A percentile compares a stretch with the other conserved stretches of the same genome.
These are phyloP conservation scores for Irpex rosettiformis DNA, from an alignment of 1,284 basidiomycete species.

Conservation along the genomic window DNA sequence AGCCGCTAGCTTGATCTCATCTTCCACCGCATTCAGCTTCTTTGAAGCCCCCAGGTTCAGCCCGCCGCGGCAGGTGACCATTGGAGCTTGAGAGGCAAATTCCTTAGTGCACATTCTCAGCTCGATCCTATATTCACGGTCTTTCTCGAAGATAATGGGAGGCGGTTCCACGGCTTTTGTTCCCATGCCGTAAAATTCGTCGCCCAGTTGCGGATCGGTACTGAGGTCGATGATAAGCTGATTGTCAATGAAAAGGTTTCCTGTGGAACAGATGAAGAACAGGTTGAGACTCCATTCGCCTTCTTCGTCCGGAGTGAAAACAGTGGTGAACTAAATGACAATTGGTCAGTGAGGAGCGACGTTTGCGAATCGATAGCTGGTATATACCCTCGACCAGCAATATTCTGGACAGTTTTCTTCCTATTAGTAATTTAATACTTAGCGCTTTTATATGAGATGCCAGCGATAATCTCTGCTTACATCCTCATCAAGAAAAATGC, in stretches of 20 bases:
- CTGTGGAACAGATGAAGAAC: conserved; percentile 58
- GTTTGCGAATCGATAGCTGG: too few species aligned
- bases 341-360: too few species aligned
- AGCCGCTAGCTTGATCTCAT: conserved; percentile 52
- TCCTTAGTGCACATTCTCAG: conserved; percentile 65
- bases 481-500: conserved; percentile 16
- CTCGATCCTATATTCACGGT: conserved; percentile 46
- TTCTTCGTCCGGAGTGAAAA: conserved; percentile 39
- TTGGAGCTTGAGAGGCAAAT: conserved; percentile 18
- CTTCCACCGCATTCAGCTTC: conserved; percentile 46
- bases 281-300: conserved; percentile 63
- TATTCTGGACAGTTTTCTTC: too few species aligned
- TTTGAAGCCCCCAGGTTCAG: conserved; percentile 59
- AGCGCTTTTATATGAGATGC: too few species aligned
- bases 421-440: too few species aligned
- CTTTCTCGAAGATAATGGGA: conserved; percentile 44
- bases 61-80: conserved; percentile 20
- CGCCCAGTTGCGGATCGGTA: conserved; percentile 58
- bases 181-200: conserved; percentile 53
- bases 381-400: conserved; percentile 22
- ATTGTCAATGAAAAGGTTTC: conserved; percentile 58
- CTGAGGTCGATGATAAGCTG: conserved; percentile 67
- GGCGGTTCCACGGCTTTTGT: conserved; percentile 51
- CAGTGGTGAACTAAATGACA: conserved; percentile 50
- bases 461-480: too few species aligned